Evolutionary conservation across 495 filamentous ascomycete species (phyloP), one percentile per base, ranked within the genome.

Genomic region (Astrocystis sublimbata): DNA sequence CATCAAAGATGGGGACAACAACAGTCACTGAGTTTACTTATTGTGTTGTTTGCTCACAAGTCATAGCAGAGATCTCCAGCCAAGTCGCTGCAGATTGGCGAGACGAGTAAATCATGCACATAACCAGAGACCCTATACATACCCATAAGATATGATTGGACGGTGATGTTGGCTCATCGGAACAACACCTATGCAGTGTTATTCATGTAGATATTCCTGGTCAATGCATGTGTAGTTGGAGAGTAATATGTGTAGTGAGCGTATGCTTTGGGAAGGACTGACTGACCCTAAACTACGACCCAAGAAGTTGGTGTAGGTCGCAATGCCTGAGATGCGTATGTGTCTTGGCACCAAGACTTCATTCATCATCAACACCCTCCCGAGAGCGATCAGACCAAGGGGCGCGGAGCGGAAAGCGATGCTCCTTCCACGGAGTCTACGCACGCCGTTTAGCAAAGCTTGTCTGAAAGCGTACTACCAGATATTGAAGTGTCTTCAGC

Each of bases 161-260:
- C n/a, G n/a, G n/a, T n/a, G n/a, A n/a, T n/a, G n/a, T n/a, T n/a
- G n/a, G n/a, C n/a, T n/a, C n/a, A n/a, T n/a, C n/a, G n/a, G n/a
- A n/a, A n/a, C n/a, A n/a, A n/a, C n/a, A n/a, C n/a, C n/a, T n/a
- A n/a, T 30, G 26, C 24, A 30, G 17, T 49, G 30, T 26, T 49
- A 49, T 26, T n/a, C 13, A 3, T 30, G 26, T 30, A n/a, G n/a
- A n/a, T n/a, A 49, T 49, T 30, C 23, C 31, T 30, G 26, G 49
- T 52, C 23, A 33, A 52, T 35, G 30, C 49, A 26, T 38, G 40
- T n/a, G n/a, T n/a, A n/a, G n/a, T n/a, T n/a, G 51, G 4, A 54
- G 51, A 54, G 51, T 54, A 54, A 52, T 36, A 36, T 31, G 33
- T 54, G 33, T 38, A 54, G 31, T 54, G 51, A 24, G 19, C 51